Evolutionary conservation across 768 basidiomycete species (phyloP).

Genomic region (Lactarius sanguifluus): DNA sequence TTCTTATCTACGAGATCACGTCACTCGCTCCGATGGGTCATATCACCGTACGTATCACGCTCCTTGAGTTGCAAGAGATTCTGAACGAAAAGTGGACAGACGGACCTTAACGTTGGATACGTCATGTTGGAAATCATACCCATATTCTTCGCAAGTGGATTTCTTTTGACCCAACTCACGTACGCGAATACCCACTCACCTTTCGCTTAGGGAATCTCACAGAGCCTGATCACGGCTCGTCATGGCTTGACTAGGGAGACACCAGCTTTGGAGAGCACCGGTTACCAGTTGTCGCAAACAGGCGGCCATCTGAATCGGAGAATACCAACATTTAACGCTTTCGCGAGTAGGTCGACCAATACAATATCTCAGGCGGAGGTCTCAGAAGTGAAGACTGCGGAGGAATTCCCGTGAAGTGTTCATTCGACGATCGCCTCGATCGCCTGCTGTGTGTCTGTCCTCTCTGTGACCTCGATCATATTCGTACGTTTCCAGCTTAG

Average conservation of each 20-base stretch:
- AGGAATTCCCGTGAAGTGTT: background rate
- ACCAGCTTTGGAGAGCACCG: background rate
- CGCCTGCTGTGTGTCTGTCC: background rate
- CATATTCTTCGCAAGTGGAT: conserved; percentile 22
- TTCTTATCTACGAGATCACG: conserved; percentile 31
- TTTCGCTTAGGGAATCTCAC: conserved; percentile 31
- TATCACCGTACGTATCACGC: conserved; percentile 25
- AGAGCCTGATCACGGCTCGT: conserved; percentile 32
- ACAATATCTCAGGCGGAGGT: background rate
- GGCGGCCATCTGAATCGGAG: background rate
- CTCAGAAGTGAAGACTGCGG: background rate
- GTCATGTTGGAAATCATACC: conserved; percentile 13
- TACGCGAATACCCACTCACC: background rate
- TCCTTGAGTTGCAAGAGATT: background rate
- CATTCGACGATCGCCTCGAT: background rate
- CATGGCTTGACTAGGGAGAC: conserved; percentile 22
- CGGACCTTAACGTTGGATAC: conserved; percentile 5
- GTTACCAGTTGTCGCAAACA: background rate
- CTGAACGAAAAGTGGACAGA: conserved; percentile 4
- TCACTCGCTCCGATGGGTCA: conserved; percentile 30
- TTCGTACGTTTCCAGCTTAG: background rate
- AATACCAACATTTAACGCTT: no score
- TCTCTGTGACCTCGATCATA: background rate
- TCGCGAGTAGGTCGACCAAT: background rate
- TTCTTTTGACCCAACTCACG: background rate